Conservation (phyloP, 164 flowering plant genomes). For the Vitis rotundifolia region DNA sequence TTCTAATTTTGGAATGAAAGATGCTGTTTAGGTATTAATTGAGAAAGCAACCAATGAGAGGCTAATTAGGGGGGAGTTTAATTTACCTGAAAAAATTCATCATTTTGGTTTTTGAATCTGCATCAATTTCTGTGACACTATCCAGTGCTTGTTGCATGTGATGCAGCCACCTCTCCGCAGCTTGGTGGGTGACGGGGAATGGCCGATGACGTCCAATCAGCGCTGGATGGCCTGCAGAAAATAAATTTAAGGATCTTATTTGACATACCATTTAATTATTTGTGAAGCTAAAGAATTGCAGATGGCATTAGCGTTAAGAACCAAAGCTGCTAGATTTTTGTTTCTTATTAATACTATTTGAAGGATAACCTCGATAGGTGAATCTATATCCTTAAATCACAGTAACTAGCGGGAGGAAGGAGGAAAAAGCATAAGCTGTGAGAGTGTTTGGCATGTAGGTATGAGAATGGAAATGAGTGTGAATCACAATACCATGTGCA, state of each 20-base stretch:
- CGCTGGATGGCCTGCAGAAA: slow-evolving; percentile 85
- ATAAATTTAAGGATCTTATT: background rate
- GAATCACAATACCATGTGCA: too few relatives aligned
- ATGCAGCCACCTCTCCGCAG: slow-evolving; percentile 90
- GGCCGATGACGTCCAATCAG: slow-evolving; percentile 90
- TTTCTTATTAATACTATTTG: too few relatives aligned
- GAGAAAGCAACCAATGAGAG: background rate
- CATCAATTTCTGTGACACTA: slow-evolving; percentile 56
- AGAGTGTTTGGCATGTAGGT: too few relatives aligned
- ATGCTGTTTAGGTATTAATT: background rate
- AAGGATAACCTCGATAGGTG: too few relatives aligned
- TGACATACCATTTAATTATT: too few relatives aligned
- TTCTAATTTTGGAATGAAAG: background rate
- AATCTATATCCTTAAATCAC: too few relatives aligned
- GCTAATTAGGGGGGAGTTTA: background rate
- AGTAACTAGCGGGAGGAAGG: too few relatives aligned
- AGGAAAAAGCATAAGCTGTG: too few relatives aligned
- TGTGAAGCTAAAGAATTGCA: too few relatives aligned
- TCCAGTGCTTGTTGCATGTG: slow-evolving; percentile 89
- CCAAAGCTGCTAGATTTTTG: too few relatives aligned
- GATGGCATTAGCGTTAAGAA: too few relatives aligned
- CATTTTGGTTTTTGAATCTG: slow-evolving; percentile 79
- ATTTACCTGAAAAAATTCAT: slow-evolving; percentile 80
- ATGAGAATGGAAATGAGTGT: too few relatives aligned
- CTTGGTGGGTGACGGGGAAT: slow-evolving; percentile 84